Conservation (phyloP, 2,329 filamentous ascomycete genomes). For the Aureobasidium musti region DNA sequence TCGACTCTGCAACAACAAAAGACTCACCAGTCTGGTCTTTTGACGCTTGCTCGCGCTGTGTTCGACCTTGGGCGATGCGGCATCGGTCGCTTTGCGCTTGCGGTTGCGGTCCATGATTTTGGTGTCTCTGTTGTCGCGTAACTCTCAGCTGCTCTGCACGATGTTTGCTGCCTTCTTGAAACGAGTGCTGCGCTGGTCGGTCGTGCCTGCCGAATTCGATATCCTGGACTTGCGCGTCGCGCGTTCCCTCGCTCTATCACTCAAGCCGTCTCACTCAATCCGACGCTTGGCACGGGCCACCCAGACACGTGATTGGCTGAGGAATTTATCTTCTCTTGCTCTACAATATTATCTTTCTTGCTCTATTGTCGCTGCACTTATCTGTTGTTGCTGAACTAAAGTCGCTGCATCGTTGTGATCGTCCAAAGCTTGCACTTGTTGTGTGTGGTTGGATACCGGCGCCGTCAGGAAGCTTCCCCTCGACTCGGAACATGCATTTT, state of each 20-base stretch:
- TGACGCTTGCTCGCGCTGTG: slow-evolving; percentile 30
- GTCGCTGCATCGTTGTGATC: not conserved
- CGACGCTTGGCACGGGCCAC: slow-evolving; percentile 20
- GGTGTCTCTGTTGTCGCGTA: slow-evolving; percentile 16
- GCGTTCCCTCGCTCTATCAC: not conserved
- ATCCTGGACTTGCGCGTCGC: slow-evolving; percentile 19
- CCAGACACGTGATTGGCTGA: not conserved
- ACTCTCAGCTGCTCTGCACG: not conserved
- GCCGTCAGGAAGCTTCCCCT: not conserved
- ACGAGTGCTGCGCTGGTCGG: not conserved
- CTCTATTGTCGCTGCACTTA: too few relatives aligned
- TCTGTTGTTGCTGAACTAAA: not conserved
- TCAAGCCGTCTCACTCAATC: not conserved
- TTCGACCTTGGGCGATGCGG: slow-evolving; percentile 27
- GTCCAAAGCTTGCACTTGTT: not conserved
- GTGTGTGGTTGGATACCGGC: not conserved
- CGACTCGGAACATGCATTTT: not conserved
- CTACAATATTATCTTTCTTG: not conserved
- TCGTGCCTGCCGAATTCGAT: slow-evolving; percentile 2
- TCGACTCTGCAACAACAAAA: not conserved
- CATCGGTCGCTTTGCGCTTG: slow-evolving; percentile 31
- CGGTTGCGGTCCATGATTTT: slow-evolving; percentile 31
- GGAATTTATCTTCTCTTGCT: slow-evolving; percentile 1
- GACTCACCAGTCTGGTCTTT: slow-evolving; percentile 30
- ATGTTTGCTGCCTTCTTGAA: not conserved